phyloP scores from a whole-genome alignment of 2,329 filamentous ascomycete genomes.

The Aspergillus eucalypticola region DNA sequence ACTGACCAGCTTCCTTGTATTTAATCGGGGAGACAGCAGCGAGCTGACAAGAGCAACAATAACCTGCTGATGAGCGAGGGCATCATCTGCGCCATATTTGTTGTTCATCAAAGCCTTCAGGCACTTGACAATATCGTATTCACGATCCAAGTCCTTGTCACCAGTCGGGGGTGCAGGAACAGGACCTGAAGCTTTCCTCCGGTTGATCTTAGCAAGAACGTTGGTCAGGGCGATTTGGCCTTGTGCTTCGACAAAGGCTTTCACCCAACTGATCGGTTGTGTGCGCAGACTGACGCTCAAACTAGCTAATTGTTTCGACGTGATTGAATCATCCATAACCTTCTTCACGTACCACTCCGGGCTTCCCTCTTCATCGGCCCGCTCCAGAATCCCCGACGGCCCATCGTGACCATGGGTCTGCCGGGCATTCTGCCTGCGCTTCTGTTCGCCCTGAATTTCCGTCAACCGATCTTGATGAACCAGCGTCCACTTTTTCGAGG shows the following conservation, averaged over 20 bases:
- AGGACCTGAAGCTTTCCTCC: slow-evolving; percentile 74
- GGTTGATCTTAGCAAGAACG: slow-evolving; percentile 89
- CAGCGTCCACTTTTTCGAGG: slow-evolving; percentile 95
- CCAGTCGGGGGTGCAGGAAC: slow-evolving; percentile 60
- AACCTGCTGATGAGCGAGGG: slow-evolving; percentile 83
- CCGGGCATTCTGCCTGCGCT: slow-evolving; percentile 73
- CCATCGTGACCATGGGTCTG: slow-evolving; percentile 66
- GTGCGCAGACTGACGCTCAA: slow-evolving; percentile 92
- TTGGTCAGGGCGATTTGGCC: slow-evolving; percentile 95
- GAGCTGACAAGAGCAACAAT: slow-evolving; percentile 84
- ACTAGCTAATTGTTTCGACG: slow-evolving; percentile 86
- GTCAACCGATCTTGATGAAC: slow-evolving; percentile 93
- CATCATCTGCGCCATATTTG: slow-evolving; percentile 97
- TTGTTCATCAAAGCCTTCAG: slow-evolving; percentile 98
- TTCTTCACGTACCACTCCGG: slow-evolving; percentile 98
- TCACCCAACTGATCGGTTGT: slow-evolving; percentile 97
- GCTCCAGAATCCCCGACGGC: slow-evolving; percentile 67
- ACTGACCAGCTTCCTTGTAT: slow-evolving; percentile 90
- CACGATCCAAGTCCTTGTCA: slow-evolving; percentile 82
- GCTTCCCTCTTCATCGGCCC: slow-evolving; percentile 90
- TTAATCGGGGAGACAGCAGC: slow-evolving; percentile 82
- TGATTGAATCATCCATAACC: slow-evolving; percentile 93
- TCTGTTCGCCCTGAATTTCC: slow-evolving; percentile 93
- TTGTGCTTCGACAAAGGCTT: slow-evolving; percentile 93
- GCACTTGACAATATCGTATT: slow-evolving; percentile 98